A percentile compares a stretch with the other conserved stretches of the same genome.
phyloP scores from a whole-genome alignment of 2,329 filamentous ascomycete genomes.

The Botrytis sinoallii region DNA sequence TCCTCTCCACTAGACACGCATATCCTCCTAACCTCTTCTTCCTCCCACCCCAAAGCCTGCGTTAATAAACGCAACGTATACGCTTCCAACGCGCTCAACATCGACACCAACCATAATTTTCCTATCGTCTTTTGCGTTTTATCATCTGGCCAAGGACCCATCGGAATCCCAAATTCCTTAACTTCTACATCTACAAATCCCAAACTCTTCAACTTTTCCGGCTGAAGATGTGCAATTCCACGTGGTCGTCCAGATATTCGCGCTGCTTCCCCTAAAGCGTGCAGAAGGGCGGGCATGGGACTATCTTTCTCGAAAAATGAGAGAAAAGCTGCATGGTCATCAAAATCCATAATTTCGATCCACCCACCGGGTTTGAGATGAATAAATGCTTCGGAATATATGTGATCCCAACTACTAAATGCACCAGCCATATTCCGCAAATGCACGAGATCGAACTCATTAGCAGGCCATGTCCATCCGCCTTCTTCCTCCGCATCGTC shows the following conservation, averaged over 20 bases:
- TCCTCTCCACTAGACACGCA: slow-evolving; percentile 23
- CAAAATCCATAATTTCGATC: slow-evolving; percentile 37
- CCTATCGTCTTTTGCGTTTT: slow-evolving; percentile 29
- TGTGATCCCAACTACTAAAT: slow-evolving; percentile 53
- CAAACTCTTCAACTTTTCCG: slow-evolving; percentile 34
- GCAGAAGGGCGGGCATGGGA: slow-evolving; percentile 18
- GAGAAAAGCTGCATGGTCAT: slow-evolving; percentile 28
- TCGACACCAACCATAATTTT: slow-evolving; percentile 31
- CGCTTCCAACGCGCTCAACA: slow-evolving; percentile 31
- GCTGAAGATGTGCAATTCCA: slow-evolving; percentile 27
- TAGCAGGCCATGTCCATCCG: slow-evolving; percentile 49
- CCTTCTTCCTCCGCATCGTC: slow-evolving; percentile 52
- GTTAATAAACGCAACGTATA: slow-evolving; percentile 31
- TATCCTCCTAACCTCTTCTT: slow-evolving; percentile 27
- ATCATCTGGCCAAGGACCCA: slow-evolving; percentile 40
- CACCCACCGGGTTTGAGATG: slow-evolving; percentile 36
- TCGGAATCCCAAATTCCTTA: slow-evolving; percentile 28
- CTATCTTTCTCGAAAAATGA: slow-evolving; percentile 26
- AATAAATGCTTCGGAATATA: slow-evolving; percentile 52
- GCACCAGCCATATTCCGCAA: slow-evolving; percentile 56
- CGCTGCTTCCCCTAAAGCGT: slow-evolving; percentile 25
- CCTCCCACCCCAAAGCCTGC: slow-evolving; percentile 31
- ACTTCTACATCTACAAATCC: slow-evolving; percentile 46
- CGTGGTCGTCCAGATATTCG: slow-evolving; percentile 27
- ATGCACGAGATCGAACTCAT: slow-evolving; percentile 59